Evolutionary conservation across 768 basidiomycete genomes (phyloP), one percentile per base, ranked within the genome.

Genomic region (Rhizopogon vinicolor): DNA sequence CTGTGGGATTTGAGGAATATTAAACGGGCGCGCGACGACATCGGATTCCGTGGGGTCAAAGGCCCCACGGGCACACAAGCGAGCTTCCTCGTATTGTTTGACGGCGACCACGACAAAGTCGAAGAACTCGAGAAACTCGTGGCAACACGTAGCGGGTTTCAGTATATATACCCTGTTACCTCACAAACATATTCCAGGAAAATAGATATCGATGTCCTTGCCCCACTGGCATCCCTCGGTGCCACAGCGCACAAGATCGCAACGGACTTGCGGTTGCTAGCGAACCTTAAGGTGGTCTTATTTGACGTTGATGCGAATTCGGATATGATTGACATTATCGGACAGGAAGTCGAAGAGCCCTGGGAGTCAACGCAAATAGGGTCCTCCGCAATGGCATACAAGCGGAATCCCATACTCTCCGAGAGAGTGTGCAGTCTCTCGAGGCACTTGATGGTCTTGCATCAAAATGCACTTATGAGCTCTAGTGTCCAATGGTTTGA

Each of bases 291-390:
- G 77, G 89, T 85, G 19, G 3, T 54, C 25, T 22, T 29, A 31
- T 31, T 35, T 25, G 5, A 16, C 18, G 31, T 14, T 22, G 33
- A 25, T 37, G 19, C 8, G 33, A 49, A 22, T 41, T 37, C 22
- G 19, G 37, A 14, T 1, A 18, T 35, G 10, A 41, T 12, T 56
- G 29, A 52, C 39, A 19, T 29, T 16, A 37, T 25, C 40, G n/a
- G 16, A 29, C 50, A 91, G 86, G 97, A 98, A 84, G 80, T 99
- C 44, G 97, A 99, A 73, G 97, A 99, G 68, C 97, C 97, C 0
- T 98, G 98, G 72, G 97, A 99, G 72, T 91, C 93, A 51, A 96
- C 96, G 18, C 97, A 99, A 75, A 99, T 98, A 61, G 97, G 97
- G 7, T 91, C 89, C 9, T 93, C 89, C 0, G 94, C 94, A 1